These are phyloP conservation scores for Ambrosiella cleistominuta DNA, from an alignment of 2,329 filamentous ascomycete species.

Conservation along the genomic window DNA sequence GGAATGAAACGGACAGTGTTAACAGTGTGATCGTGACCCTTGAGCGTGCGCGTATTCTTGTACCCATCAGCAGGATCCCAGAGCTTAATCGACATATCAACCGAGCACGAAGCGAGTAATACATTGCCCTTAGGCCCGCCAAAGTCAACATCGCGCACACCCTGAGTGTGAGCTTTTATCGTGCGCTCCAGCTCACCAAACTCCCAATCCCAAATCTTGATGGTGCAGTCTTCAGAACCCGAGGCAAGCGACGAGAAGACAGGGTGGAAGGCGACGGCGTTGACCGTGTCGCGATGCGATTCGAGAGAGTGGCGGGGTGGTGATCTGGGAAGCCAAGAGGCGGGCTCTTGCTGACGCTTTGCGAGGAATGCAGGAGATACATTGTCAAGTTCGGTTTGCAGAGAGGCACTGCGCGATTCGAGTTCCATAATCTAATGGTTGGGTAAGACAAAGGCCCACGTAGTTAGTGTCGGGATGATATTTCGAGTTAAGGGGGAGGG, in stretches of 20 bases:
- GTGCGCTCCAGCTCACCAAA: constrained; percentile 78
- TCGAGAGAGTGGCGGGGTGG: constrained; percentile 69
- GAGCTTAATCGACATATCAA: constrained; percentile 81
- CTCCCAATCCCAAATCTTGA: constrained; percentile 98
- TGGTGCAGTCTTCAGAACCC: constrained; percentile 78
- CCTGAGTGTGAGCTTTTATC: constrained; percentile 79
- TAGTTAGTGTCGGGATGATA: constrained; percentile 12
- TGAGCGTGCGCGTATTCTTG: constrained; percentile 82
- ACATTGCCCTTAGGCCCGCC: constrained; percentile 68
- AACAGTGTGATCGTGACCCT: constrained; percentile 83
- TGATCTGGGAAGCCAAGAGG: constrained; percentile 68
- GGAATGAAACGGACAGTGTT: constrained; percentile 79
- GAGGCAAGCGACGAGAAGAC: constrained; percentile 80
- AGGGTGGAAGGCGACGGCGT: constrained; percentile 81
- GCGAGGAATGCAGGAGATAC: constrained; percentile 62
- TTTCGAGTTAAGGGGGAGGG: background rate
- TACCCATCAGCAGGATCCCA: constrained; percentile 90
- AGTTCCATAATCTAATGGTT: constrained; percentile 72
- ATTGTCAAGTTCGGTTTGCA: constrained; percentile 73
- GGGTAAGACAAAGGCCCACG: background rate
- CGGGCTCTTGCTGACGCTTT: constrained; percentile 65
- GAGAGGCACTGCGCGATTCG: constrained; percentile 51
- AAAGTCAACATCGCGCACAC: constrained; percentile 77
- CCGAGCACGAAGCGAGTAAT: constrained; percentile 55
- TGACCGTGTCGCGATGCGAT: constrained; percentile 66